phyloP scores from a whole-genome alignment of 257 asterid genomes.

The Dorcoceras hygrometricum region DNA sequence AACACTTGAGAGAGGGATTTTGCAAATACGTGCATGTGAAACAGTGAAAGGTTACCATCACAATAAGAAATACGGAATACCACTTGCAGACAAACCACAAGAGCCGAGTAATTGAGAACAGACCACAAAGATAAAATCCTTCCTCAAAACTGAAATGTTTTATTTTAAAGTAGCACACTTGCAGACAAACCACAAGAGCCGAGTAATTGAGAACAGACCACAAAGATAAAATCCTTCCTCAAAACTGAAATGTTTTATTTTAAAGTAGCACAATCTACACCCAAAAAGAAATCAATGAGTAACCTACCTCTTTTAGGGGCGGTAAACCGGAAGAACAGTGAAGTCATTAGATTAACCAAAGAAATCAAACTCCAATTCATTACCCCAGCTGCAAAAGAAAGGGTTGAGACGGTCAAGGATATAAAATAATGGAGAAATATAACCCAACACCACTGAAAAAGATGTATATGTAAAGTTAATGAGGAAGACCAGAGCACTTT shows the following conservation, averaged over 20 bases:
- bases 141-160: too few relatives aligned
- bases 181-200: too few relatives aligned
- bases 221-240: too few relatives aligned
- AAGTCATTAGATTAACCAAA: slow-evolving; percentile 60
- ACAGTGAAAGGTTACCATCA: slow-evolving; percentile 8
- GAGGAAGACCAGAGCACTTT: neutral
- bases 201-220: too few relatives aligned
- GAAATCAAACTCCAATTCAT: slow-evolving; percentile 81
- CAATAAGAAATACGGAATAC: slow-evolving; percentile 40
- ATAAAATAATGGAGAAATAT: neutral
- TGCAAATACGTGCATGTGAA: neutral
- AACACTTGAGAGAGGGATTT: slow-evolving; percentile 5
- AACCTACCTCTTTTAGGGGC: slow-evolving; percentile 66
- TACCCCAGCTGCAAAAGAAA: slow-evolving; percentile 58
- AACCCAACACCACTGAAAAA: slow-evolving; percentile 4
- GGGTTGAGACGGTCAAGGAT: neutral
- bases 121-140: too few relatives aligned
- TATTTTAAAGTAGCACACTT: slow-evolving; percentile 28
- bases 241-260: too few relatives aligned
- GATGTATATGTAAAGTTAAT: neutral
- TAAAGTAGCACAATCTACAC: slow-evolving; percentile 22
- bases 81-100: too few relatives aligned
- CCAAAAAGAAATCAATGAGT: slow-evolving; percentile 21
- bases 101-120: too few relatives aligned
- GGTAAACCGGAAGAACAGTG: slow-evolving; percentile 57